Percentiles rank a stretch among this genome's conserved stretches.
These are phyloP conservation scores for Chalaropsis thielavioides DNA, from an alignment of 2,329 filamentous ascomycete species.

Conservation along the genomic window DNA sequence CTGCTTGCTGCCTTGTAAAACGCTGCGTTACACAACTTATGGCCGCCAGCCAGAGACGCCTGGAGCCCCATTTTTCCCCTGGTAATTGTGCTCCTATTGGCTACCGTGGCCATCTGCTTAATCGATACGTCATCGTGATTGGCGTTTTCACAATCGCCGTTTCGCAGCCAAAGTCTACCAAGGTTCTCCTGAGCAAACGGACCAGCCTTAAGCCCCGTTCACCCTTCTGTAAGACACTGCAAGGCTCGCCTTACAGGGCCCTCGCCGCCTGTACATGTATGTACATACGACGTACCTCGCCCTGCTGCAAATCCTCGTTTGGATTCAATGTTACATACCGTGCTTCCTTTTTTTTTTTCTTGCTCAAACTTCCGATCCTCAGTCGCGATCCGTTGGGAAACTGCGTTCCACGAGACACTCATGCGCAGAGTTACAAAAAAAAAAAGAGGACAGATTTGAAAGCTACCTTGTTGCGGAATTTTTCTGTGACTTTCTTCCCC, in stretches of 20 bases:
- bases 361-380: constrained; percentile 1
- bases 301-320: neutral
- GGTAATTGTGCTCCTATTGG: neutral
- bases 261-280: neutral
- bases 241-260: neutral
- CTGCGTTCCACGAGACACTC: constrained; percentile 1
- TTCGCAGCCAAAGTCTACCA: neutral
- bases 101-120: neutral
- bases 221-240: neutral
- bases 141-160: neutral
- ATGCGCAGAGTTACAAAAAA: neutral
- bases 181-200: neutral
- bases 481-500: neutral
- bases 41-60: neutral
- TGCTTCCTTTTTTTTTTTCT: neutral
- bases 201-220: neutral
- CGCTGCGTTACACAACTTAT: neutral
- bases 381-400: constrained; percentile 6
- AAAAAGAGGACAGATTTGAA: constrained; percentile 4
- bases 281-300: no score
- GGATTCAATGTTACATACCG: neutral
- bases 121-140: neutral
- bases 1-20: neutral
- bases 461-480: neutral
- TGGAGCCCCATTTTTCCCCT: neutral